Percentiles rank a stretch among this genome's conserved stretches.
Conservation (phyloP, 306 rosid species). For the Fagus sylvatica region DNA sequence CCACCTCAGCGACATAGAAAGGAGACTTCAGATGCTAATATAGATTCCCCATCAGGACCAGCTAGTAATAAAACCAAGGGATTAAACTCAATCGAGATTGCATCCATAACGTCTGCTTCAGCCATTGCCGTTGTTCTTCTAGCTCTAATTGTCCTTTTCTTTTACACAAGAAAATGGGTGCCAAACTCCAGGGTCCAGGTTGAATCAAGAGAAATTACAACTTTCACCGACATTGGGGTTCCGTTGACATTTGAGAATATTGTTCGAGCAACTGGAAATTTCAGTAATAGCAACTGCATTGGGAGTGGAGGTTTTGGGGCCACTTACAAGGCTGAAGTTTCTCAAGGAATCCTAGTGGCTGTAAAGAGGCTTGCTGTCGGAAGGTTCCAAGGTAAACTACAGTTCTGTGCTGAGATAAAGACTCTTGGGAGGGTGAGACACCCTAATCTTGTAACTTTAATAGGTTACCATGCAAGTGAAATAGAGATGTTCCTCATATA, state of each 20-base stretch:
- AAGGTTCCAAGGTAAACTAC: slow-evolving; percentile 86
- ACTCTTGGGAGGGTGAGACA: slow-evolving; percentile 89
- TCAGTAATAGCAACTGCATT: slow-evolving; percentile 77
- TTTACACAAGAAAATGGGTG: slow-evolving; percentile 77
- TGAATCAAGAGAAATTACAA: slow-evolving; percentile 72
- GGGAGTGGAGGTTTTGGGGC: slow-evolving; percentile 98
- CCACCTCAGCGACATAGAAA: slow-evolving; percentile 45
- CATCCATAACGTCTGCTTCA: slow-evolving; percentile 81
- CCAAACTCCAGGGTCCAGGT: slow-evolving; percentile 56
- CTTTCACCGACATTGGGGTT: slow-evolving; percentile 68
- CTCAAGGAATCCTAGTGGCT: slow-evolving; percentile 64
- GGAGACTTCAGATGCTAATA: slow-evolving; percentile 36
- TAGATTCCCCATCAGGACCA: slow-evolving; percentile 36
- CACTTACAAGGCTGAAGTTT: slow-evolving; percentile 84
- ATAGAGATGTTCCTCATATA: slow-evolving; percentile 85
- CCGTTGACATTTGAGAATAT: slow-evolving; percentile 74
- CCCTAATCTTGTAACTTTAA: slow-evolving; percentile 75
- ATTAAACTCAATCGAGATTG: slow-evolving; percentile 81
- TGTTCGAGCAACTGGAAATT: slow-evolving; percentile 74
- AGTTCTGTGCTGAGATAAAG: slow-evolving; percentile 78
- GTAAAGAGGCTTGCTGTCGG: slow-evolving; percentile 86
- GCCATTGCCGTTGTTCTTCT: slow-evolving; percentile 82
- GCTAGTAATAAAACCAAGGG: slow-evolving; percentile 18
- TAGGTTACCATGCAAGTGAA: slow-evolving; percentile 92
- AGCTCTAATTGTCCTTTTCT: slow-evolving; percentile 62